Conservation (phyloP, 768 basidiomycete species). For the Leucocoprinus sp. region DNA sequence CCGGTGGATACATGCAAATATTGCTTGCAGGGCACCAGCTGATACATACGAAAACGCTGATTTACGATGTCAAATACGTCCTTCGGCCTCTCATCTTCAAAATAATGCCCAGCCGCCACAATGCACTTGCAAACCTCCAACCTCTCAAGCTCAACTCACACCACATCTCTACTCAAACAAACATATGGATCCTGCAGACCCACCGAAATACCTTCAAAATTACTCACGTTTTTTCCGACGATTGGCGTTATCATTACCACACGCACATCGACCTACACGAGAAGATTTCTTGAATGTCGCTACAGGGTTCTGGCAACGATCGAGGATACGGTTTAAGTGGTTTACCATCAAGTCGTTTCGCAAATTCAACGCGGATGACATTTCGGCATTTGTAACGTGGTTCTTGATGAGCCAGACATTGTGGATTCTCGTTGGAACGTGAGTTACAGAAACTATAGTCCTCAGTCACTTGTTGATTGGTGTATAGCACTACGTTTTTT, state of each 20-base stretch:
- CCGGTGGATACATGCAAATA: slow-evolving; percentile 5
- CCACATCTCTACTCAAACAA: slow-evolving; percentile 7
- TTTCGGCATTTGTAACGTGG: slow-evolving; percentile 94
- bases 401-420: slow-evolving; percentile 92
- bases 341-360: slow-evolving; percentile 92
- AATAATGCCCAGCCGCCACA: background rate
- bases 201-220: slow-evolving; percentile 39
- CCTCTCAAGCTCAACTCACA: background rate
- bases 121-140: background rate
- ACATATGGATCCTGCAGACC: slow-evolving; percentile 11
- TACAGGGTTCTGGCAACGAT: slow-evolving; percentile 83
- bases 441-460: slow-evolving; percentile 23
- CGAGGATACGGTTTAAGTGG: slow-evolving; percentile 94
- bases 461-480: background rate
- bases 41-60: background rate
- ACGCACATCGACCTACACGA: slow-evolving; percentile 69
- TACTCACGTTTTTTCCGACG: slow-evolving; percentile 77
- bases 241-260: slow-evolving; percentile 73
- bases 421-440: slow-evolving; percentile 96
- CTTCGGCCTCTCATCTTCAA: background rate
- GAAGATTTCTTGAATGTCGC: slow-evolving; percentile 87
- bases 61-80: slow-evolving; percentile 1
- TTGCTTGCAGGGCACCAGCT: background rate
- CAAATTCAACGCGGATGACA: slow-evolving; percentile 92
- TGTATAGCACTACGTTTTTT: slow-evolving; percentile 81